Percentiles rank a stretch among this genome's conserved stretches.
phyloP scores from a whole-genome alignment of 345 rosid species.

The sweet orange (Citrus sinensis) region DVS_A1.0 CM039164.1:16095501-16096000 shows the following conservation, averaged over 20 bases:
- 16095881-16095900: neutral
- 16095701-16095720: conserved; percentile 37
- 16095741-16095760: conserved; percentile 65
- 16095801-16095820: conserved; percentile 90
- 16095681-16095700: neutral
- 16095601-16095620: conserved; percentile 67
- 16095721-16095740: conserved; percentile 59
- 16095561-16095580: conserved; percentile 51
- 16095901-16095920: conserved; percentile 82
- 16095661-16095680: neutral
- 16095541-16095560: conserved; percentile 54
- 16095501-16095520: conserved; percentile 35
- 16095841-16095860: neutral
- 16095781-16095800: conserved; percentile 93
- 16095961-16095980: conserved; percentile 80
- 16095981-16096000: conserved; percentile 88
- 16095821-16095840: conserved; percentile 43
- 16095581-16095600: conserved; percentile 55
- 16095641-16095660: neutral
- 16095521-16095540: conserved; percentile 74
- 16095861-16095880: neutral
- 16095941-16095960: conserved; percentile 91
- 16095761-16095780: conserved; percentile 46
- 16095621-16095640: conserved; percentile 34
- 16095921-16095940: conserved; percentile 84